Evolutionary conservation across 2,329 filamentous ascomycete genomes (phyloP), one percentile per base, ranked within the genome.

Genomic region (Fusarium sp.): DNA sequence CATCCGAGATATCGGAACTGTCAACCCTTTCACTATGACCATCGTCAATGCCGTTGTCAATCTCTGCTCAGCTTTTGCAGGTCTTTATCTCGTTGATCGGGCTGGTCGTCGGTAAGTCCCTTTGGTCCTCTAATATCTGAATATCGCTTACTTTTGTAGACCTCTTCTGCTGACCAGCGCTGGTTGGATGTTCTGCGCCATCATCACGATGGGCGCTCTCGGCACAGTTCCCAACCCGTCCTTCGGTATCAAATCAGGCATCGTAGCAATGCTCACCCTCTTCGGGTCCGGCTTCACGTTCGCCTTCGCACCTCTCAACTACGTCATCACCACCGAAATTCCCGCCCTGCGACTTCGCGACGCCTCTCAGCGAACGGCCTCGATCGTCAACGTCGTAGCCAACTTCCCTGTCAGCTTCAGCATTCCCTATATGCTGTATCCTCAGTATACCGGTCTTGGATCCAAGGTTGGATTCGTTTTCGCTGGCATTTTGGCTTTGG

Each of bases 11-110:
- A 4, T 80, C 7, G 73, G 72, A 6, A 73, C 74, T 1, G 72
- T 80, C 14, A 77, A 80, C 52, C 78, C 78, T 0, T 80, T 80
- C 18, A 56, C 75, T 8, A 67, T 79, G 10, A 80, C 78, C 11
- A 69, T 74, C 2, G 38, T 47, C 9, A 62, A 57, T 11, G 54
- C 61, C 0, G 15, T 72, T 5, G 70, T 72, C 13, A 63, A 71
- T 3, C 51, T 72, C 0, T 72, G 68, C 62, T 56, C 67, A 4
- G 62, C 70, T 12, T 39, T 71, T 5, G 45, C 71, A 20, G 67
- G 56, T 2, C 13, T 67, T 2, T 32, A 68, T 55, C 52, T 59
- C 15, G 22, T 59, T 39, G n/a, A 67, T 47, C 50, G 63, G 4
- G 32, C 55, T 50, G 72, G 72, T 5, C 71, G 72, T 20, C 48